Evolutionary conservation across 2,329 filamentous ascomycete species (phyloP).

Genomic region (Cryphonectria parasitica): DNA sequence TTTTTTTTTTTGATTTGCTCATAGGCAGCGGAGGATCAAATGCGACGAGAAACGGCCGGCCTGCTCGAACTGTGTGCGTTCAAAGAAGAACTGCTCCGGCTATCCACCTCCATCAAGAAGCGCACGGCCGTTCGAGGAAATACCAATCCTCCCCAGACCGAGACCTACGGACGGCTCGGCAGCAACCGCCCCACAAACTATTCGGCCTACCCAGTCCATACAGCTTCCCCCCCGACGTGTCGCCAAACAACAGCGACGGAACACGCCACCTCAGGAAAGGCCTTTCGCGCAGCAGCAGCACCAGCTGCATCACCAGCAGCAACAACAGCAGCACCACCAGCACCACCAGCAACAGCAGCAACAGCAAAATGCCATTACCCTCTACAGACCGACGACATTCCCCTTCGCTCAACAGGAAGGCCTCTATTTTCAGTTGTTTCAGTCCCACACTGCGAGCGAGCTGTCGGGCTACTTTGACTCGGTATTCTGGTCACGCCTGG

Average conservation of each 20-base stretch:
- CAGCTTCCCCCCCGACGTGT: conserved; percentile 31
- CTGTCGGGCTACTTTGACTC: conserved; percentile 70
- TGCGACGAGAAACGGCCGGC: conserved; percentile 67
- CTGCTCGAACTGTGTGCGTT: conserved; percentile 63
- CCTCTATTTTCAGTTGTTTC: conserved; percentile 66
- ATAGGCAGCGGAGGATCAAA: conserved; percentile 64
- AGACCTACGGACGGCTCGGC: conserved; percentile 19
- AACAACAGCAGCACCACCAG: background rate
- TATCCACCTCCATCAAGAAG: conserved; percentile 62
- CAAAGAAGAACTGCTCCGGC: conserved; percentile 62
- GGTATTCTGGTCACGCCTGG: conserved; percentile 66
- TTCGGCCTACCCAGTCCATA: conserved; percentile 31
- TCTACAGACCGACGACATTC: conserved; percentile 52
- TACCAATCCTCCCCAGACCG: conserved; percentile 55
- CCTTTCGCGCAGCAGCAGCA: conserved; percentile 31
- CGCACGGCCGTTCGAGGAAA: conserved; percentile 49
- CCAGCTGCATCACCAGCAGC: conserved; percentile 1
- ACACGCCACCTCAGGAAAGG: conserved; percentile 41
- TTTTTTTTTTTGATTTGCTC: background rate
- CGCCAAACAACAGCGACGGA: conserved; percentile 38
- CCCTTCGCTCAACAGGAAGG: conserved; percentile 56
- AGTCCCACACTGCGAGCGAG: conserved; percentile 62
- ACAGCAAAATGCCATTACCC: conserved; percentile 34
- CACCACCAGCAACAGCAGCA: background rate
- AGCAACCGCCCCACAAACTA: conserved; percentile 28